Conservation (phyloP, 345 rosid species). For the Camelina laxa region DNA sequence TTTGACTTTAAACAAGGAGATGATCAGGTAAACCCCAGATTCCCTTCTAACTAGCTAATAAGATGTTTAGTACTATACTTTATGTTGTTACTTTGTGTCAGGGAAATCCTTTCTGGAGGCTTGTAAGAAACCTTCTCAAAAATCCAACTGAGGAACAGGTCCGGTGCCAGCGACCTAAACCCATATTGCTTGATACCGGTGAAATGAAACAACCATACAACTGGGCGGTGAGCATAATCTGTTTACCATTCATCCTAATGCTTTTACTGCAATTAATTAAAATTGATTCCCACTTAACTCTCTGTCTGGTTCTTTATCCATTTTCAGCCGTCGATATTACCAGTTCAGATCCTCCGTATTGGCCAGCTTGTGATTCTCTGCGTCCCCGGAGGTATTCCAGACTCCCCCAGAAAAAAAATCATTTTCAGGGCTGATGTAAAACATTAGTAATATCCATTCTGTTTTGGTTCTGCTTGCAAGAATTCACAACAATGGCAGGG, state of each 20-base stretch:
- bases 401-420: neutral
- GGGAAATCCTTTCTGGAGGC: slow-evolving; percentile 93
- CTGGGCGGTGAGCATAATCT: slow-evolving; percentile 70
- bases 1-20: slow-evolving; percentile 96
- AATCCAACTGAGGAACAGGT: slow-evolving; percentile 66
- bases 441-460: neutral
- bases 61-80: slow-evolving; percentile 5
- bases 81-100: slow-evolving; percentile 30
- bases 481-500: slow-evolving; percentile 94
- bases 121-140: slow-evolving; percentile 71
- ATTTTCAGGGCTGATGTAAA: neutral
- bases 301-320: too few species aligned
- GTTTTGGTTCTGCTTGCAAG: slow-evolving; percentile 44
- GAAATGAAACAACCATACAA: slow-evolving; percentile 85
- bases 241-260: neutral
- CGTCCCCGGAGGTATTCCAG: slow-evolving; percentile 76
- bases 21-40: slow-evolving; percentile 53
- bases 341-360: slow-evolving; percentile 72
- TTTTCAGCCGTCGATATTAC: slow-evolving; percentile 81
- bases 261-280: neutral
- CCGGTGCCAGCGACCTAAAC: slow-evolving; percentile 82
- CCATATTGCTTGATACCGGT: slow-evolving; percentile 88
- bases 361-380: slow-evolving; percentile 83
- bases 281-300: neutral
- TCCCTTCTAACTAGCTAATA: neutral